phyloP scores from a whole-genome alignment of 2,329 filamentous ascomycete species.

The Dactylellina sp. region DNA sequence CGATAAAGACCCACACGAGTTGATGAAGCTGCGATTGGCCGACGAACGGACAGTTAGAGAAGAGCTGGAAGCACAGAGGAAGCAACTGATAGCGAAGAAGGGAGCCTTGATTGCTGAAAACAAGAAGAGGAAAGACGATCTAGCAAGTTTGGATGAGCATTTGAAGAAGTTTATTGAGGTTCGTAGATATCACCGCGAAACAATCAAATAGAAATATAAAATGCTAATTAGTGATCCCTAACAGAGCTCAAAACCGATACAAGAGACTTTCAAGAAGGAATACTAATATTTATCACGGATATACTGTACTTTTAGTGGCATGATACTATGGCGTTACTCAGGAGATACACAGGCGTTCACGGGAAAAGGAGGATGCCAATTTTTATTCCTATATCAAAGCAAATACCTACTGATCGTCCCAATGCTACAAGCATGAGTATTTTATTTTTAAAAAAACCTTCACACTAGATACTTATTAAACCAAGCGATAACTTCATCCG shows the following conservation, averaged over 20 bases:
- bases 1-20: conserved; percentile 78
- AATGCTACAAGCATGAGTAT: too few species aligned
- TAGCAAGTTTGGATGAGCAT: conserved; percentile 90
- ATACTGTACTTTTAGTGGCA: conserved; percentile 38
- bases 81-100: conserved; percentile 71
- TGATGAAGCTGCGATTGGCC: conserved; percentile 91
- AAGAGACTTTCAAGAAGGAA: conserved; percentile 83
- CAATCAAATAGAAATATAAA: background rate
- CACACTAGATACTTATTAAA: conserved; percentile 45
- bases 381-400: too few species aligned
- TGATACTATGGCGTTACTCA: conserved; percentile 30
- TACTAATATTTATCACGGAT: conserved; percentile 55
- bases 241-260: conserved; percentile 86
- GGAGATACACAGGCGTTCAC: conserved; percentile 30
- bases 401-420: too few species aligned
- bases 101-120: conserved; percentile 79
- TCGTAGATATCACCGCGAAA: conserved; percentile 5
- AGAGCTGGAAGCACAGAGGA: conserved; percentile 75
- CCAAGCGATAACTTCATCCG: conserved; percentile 43
- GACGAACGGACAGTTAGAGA: conserved; percentile 88
- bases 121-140: conserved; percentile 91
- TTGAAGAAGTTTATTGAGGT: conserved; percentile 80
- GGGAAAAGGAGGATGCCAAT: background rate
- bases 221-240: conserved; percentile 38
- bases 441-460: conserved; percentile 6